These are phyloP conservation scores for Osmozyma mogii DNA, from an alignment of 805 yeast species.

Conservation along the genomic window DNA sequence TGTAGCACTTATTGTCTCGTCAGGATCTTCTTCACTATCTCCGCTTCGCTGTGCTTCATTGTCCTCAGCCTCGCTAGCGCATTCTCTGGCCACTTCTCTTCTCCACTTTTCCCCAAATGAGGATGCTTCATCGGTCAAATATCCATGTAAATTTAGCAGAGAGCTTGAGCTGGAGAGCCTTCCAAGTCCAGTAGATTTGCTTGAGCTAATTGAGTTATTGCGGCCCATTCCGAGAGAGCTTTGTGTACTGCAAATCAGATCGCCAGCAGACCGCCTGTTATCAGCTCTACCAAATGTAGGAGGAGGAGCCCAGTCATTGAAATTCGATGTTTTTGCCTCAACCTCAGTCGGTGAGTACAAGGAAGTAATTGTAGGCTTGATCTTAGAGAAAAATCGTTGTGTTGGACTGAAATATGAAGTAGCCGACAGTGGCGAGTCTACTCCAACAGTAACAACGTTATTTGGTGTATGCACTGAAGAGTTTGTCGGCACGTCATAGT, in stretches of 20 bases:
- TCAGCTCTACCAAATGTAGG: constrained; percentile 19
- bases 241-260: constrained; percentile 8
- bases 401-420: constrained; percentile 33
- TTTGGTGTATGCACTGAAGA: constrained; percentile 20
- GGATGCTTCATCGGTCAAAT: constrained; percentile 28
- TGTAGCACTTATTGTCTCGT: too few species aligned
- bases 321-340: constrained; percentile 7
- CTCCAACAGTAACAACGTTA: constrained; percentile 29
- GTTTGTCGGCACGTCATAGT: constrained; percentile 4
- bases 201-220: constrained; percentile 21
- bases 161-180: constrained; percentile 33
- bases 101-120: too few species aligned
- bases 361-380: constrained; percentile 26
- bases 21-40: too few species aligned
- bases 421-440: constrained; percentile 27
- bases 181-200: constrained; percentile 17
- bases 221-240: constrained; percentile 8
- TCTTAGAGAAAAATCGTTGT: constrained; percentile 23
- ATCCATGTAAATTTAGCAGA: constrained; percentile 34
- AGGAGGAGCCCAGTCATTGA: constrained; percentile 31
- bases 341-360: constrained; percentile 17
- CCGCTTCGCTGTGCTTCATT: too few species aligned
- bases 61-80: too few species aligned
- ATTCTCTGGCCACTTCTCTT: too few species aligned
- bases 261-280: constrained; percentile 6